phyloP scores from a whole-genome alignment of 225 moss, liverwort and hornwort genomes.

The Takakia lepidozioides region DNA sequence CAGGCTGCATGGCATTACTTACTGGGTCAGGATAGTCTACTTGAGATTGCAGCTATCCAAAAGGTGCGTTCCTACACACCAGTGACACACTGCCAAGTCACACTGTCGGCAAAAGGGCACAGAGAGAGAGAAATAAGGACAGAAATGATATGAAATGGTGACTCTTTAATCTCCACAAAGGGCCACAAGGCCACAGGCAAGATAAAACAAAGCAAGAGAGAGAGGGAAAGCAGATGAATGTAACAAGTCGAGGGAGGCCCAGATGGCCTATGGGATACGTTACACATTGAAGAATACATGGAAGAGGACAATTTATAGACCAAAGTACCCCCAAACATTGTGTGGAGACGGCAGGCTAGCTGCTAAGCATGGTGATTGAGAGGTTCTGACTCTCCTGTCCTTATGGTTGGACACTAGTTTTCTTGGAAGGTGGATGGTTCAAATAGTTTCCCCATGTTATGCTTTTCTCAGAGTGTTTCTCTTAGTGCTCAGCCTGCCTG shows the following conservation, averaged over 20 bases:
- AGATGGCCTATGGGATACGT: neutral
- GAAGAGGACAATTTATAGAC: no score
- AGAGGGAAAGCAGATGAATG: neutral
- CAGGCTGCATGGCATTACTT: constrained; percentile 22
- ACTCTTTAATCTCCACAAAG: neutral
- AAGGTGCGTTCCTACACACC: constrained; percentile 5
- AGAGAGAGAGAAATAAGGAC: neutral
- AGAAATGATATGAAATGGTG: neutral
- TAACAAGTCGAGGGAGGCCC: neutral
- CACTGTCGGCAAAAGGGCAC: neutral
- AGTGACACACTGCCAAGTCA: neutral
- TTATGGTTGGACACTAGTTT: no score
- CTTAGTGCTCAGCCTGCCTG: no score
- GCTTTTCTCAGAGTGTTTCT: no score
- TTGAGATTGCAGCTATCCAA: constrained; percentile 20
- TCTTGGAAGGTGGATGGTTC: no score
- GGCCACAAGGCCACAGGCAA: neutral
- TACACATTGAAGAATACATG: no score
- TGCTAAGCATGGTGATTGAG: no score
- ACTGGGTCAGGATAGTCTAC: constrained; percentile 6
- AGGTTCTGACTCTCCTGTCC: no score
- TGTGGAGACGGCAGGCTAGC: no score
- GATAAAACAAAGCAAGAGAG: neutral
- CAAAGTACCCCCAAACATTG: no score
- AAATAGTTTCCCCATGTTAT: no score